Evolutionary conservation across 805 yeast genomes (phyloP).

Genomic region (Cyberlindnera bimundalis): DNA sequence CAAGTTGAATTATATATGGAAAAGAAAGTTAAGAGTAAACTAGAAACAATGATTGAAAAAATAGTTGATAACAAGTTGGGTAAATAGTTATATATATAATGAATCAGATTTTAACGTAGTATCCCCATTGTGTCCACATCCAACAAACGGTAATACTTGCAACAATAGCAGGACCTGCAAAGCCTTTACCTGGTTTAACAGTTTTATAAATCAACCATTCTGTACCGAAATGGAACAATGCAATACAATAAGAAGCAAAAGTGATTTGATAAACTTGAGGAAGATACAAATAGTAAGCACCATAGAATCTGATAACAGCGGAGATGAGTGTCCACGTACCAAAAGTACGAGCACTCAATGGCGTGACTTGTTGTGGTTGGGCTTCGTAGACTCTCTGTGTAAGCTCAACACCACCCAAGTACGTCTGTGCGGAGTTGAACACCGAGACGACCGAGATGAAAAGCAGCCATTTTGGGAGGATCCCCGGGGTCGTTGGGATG

Average conservation of each 20-base stretch:
- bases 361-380: slow-evolving; percentile 56
- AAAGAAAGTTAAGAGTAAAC: slow-evolving; percentile 16
- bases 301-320: slow-evolving; percentile 79
- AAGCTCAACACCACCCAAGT: slow-evolving; percentile 66
- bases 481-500: slow-evolving; percentile 47
- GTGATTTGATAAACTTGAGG: slow-evolving; percentile 75
- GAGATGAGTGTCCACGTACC: slow-evolving; percentile 97
- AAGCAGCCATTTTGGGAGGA: slow-evolving; percentile 73
- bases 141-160: slow-evolving; percentile 69
- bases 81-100: neutral
- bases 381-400: slow-evolving; percentile 77
- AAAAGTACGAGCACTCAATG: slow-evolving; percentile 89
- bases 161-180: slow-evolving; percentile 85
- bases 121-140: slow-evolving; percentile 74
- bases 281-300: slow-evolving; percentile 71
- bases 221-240: slow-evolving; percentile 74
- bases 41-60: slow-evolving; percentile 27
- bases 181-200: slow-evolving; percentile 81
- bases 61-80: slow-evolving; percentile 43
- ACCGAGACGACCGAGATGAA: slow-evolving; percentile 86
- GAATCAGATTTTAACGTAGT: slow-evolving; percentile 37
- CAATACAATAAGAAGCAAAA: slow-evolving; percentile 76
- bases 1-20: slow-evolving; percentile 61
- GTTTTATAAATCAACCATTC: slow-evolving; percentile 83
- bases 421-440: slow-evolving; percentile 87